Evolutionary conservation across 495 filamentous ascomycete species (phyloP).

Genomic region (Cryomyces minteri): DNA sequence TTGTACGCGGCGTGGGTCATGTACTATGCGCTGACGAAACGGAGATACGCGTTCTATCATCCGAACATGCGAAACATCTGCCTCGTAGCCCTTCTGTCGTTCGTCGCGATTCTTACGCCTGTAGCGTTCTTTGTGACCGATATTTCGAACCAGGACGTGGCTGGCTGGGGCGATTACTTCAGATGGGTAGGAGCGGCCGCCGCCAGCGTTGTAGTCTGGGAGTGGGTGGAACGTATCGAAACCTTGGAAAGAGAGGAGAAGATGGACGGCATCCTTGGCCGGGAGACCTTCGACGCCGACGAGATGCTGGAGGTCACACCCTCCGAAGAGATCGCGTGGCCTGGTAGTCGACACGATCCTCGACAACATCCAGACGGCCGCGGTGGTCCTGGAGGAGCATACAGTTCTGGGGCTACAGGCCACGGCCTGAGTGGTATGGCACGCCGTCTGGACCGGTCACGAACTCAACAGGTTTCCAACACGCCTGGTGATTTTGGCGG

Average conservation of each 20-base stretch:
- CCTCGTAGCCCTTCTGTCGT: slow-evolving; percentile 61
- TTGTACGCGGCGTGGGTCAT: slow-evolving; percentile 93
- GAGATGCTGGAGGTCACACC: slow-evolving; percentile 76
- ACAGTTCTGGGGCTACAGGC: slow-evolving; percentile 5
- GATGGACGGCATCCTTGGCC: slow-evolving; percentile 84
- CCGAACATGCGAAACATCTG: slow-evolving; percentile 83
- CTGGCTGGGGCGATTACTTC: slow-evolving; percentile 94
- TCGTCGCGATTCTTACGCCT: slow-evolving; percentile 67
- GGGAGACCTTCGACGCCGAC: slow-evolving; percentile 92
- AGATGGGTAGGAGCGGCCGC: slow-evolving; percentile 94
- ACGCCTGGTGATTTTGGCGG: too few relatives aligned
- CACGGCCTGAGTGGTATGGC: slow-evolving; percentile 5
- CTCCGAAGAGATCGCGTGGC: slow-evolving; percentile 37
- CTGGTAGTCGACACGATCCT: slow-evolving; percentile 17
- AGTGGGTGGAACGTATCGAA: slow-evolving; percentile 99
- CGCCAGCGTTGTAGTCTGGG: slow-evolving; percentile 95
- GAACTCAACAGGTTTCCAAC: too few relatives aligned
- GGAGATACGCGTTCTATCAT: slow-evolving; percentile 85
- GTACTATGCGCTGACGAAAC: slow-evolving; percentile 85
- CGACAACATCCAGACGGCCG: neutral
- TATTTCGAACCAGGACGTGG: slow-evolving; percentile 69
- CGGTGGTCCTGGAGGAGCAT: neutral
- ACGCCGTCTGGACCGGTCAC: slow-evolving; percentile 1
- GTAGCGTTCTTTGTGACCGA: slow-evolving; percentile 94
- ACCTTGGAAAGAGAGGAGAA: slow-evolving; percentile 88